Conservation (phyloP, 371 early-diverging fungal species). For the Mycotypha africana region DNA sequence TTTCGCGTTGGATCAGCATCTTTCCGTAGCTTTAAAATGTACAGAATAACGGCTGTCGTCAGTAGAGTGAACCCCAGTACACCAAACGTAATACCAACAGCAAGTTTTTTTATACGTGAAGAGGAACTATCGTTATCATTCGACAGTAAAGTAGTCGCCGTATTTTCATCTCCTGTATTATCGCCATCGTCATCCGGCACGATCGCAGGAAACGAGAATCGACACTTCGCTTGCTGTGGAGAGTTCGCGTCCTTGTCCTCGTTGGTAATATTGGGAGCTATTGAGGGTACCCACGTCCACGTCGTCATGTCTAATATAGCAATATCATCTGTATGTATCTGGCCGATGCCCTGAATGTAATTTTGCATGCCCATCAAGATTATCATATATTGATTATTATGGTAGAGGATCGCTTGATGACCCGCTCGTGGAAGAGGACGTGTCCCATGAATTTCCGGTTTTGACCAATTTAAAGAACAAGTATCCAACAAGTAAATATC, state of each 20-base stretch:
- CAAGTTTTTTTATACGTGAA: constrained; percentile 16
- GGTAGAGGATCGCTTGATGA: constrained; percentile 27
- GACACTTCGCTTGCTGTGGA: constrained; percentile 15
- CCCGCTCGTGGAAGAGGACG: constrained; percentile 22
- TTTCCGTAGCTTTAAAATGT: constrained; percentile 6
- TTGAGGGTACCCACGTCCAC: constrained; percentile 32
- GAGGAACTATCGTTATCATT: background rate
- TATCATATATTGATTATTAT: constrained; percentile 26
- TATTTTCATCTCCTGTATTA: background rate
- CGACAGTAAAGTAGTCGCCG: constrained; percentile 5
- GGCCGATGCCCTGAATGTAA: background rate
- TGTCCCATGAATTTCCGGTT: constrained; percentile 2
- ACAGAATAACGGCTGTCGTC: constrained; percentile 5
- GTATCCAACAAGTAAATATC: constrained; percentile 14
- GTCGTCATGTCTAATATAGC: constrained; percentile 28
- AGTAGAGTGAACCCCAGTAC: constrained; percentile 6
- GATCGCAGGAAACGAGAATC: constrained; percentile 22
- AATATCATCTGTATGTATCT: constrained; percentile 22
- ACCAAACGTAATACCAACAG: constrained; percentile 26
- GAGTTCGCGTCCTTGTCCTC: background rate
- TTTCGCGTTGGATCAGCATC: constrained; percentile 20
- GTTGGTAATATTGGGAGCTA: constrained; percentile 1
- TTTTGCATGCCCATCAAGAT: constrained; percentile 27
- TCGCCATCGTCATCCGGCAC: constrained; percentile 4
- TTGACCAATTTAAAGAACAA: constrained; percentile 13